These are phyloP conservation scores for Yarrowia sp. DNA, from an alignment of 805 yeast species.

Conservation along the genomic window DNA sequence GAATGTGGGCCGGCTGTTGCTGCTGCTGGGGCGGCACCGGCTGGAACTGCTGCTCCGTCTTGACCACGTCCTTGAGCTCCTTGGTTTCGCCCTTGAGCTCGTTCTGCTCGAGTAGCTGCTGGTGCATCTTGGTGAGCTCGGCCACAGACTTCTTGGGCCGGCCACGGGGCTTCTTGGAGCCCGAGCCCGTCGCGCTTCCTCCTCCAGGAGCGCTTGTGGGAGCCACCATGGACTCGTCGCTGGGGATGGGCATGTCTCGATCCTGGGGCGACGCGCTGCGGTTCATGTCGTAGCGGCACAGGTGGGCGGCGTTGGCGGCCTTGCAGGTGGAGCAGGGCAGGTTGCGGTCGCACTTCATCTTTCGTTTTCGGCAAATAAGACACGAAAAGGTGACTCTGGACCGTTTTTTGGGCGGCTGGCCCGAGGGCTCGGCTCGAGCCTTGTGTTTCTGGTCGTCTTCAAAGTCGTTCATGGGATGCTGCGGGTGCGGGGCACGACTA, in stretches of 20 bases:
- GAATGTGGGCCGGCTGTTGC: neutral
- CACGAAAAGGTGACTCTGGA: slow-evolving; percentile 36
- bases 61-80: slow-evolving; percentile 18
- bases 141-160: slow-evolving; percentile 33
- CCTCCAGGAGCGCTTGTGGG: slow-evolving; percentile 26
- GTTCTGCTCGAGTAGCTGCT: slow-evolving; percentile 30
- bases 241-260: slow-evolving; percentile 27
- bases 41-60: slow-evolving; percentile 4
- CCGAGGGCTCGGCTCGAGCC: slow-evolving; percentile 27
- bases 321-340: slow-evolving; percentile 38
- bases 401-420: slow-evolving; percentile 38
- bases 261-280: slow-evolving; percentile 21
- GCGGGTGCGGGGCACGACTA: slow-evolving; percentile 17
- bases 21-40: neutral
- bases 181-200: slow-evolving; percentile 4
- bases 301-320: slow-evolving; percentile 38
- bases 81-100: slow-evolving; percentile 27
- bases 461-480: slow-evolving; percentile 19
- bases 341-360: slow-evolving; percentile 38
- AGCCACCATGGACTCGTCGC: slow-evolving; percentile 32
- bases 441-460: slow-evolving; percentile 33
- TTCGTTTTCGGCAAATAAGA: slow-evolving; percentile 33
- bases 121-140: slow-evolving; percentile 38
- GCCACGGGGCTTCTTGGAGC: slow-evolving; percentile 34
- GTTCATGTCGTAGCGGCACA: slow-evolving; percentile 32